Evolutionary conservation across 352 stramenopile species (phyloP), one percentile per base, ranked within the genome.

Genomic region (Thalassiosira ordinaria): DNA sequence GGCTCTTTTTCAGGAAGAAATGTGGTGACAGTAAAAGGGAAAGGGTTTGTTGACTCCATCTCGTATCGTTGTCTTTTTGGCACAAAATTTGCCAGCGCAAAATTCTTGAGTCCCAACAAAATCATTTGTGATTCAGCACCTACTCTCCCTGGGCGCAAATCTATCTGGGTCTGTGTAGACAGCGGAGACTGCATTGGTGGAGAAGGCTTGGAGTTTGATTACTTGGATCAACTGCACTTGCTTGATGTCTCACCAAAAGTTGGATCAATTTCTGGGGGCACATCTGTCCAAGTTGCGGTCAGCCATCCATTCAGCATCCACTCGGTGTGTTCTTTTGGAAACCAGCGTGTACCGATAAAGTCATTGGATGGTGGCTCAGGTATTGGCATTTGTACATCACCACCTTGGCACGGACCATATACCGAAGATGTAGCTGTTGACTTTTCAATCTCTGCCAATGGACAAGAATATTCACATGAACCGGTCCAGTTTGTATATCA

Each of bases 11-110:
- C 52, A 44, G 80, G 55, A 60, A 49, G 61, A 62, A 74, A 64
- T 46, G 55, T 27, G 57, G 51, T 68, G 35, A 5, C 39, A 27
- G 59, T 84, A 37, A 74, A 29, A 39, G 79, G 79, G 29, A 84
- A 56, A 27, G 55, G 67, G 0, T 87, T 87, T 72, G 47, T 56
- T 44, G 16, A 59, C 8, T 65, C 70, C 24, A 62, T 86, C 35
- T 47, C 20, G 0, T 84, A 87, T 46, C 31, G 27, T 6, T 84
- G 74, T 59, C 68, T 73, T 46, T 84, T 87, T 75, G 74, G 75
- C 11, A 63, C 24, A 24, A 70, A 67, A 26, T 37, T 60, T 47
- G 60, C 73, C 14, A 29, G 52, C 24, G 74, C 79, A 47, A 18
- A 64, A 44, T 84, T 74, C 55, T 44, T 70, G 13, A 77, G 33